Evolutionary conservation across 441 rosid species (phyloP), one percentile per base, ranked within the genome.

Genomic region (Corymbia citriodora): DNA sequence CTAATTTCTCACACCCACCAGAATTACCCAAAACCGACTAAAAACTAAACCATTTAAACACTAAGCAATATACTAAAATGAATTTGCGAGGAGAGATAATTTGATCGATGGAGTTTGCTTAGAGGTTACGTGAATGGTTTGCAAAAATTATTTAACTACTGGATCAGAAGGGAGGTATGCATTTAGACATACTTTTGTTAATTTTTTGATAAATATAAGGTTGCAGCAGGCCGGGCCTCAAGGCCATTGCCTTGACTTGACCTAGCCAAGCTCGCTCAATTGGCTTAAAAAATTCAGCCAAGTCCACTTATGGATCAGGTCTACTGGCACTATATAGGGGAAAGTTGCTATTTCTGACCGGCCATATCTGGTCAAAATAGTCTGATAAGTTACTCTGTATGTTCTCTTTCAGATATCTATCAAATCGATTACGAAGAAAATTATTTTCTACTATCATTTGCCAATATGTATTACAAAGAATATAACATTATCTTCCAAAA

Each of bases 221-320:
- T 16, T 31, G 29, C 2, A 61, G 27, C 29, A 61, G 31, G 29
- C 23, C n/a, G 17, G 13, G 2, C 31, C 31, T 57, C 61, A 57
- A 61, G 12, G n/a, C 68, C 31, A 0, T 27, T 6, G 4, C 70
- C 70, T 16, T 29, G 17, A 63, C 0, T n/a, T 0, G 16, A 61
- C 68, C 29, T 61, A 29, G 29, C 70, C 70, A 63, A 63, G 70
- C 70, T 29, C 17, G 70, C 9, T 63, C 31, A 63, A 1, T 63
- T 27, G 70, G 70, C 33, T 63, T 29, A 63, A 4, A 63, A 0
- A 63, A 63, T 63, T 63, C 33, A 63, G 70, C 33, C 68, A 63
- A 63, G 70, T 33, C 70, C 33, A 63, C 33, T 29, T 0, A 27
- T 63, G 70, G 33, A 63, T 63, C 14, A n/a, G 70, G 70, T 29